Percentiles rank a stretch among this genome's conserved stretches.
Evolutionary conservation across 2,329 filamentous ascomycete genomes (phyloP).

Genomic region (Aspergillus clavatus): DNA sequence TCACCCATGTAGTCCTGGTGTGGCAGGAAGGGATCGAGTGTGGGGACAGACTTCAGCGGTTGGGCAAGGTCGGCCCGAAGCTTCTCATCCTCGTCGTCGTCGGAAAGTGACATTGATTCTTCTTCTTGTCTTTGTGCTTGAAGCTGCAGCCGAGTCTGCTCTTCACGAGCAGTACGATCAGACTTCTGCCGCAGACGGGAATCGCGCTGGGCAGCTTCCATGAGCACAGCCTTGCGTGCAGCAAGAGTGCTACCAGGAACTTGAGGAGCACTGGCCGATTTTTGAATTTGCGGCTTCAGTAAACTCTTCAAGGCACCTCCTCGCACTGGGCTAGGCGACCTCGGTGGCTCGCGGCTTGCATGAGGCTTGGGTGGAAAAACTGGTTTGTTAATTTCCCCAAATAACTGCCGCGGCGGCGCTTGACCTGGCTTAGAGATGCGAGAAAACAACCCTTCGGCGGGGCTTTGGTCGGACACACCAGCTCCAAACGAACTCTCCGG

Average conservation of each 20-base stretch:
- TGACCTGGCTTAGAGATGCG: conserved; percentile 30
- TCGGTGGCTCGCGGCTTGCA: conserved; percentile 31
- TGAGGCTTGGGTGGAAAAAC: conserved; percentile 33
- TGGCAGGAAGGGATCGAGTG: conserved; percentile 46
- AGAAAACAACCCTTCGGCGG: conserved; percentile 39
- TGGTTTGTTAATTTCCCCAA: conserved; percentile 43
- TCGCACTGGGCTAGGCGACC: conserved; percentile 47
- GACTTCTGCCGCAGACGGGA: conserved; percentile 19
- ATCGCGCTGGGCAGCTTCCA: conserved; percentile 29
- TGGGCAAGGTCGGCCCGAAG: conserved; percentile 42
- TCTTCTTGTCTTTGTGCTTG: conserved; percentile 29
- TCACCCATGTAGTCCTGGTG: conserved; percentile 44
- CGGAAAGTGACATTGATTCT: conserved; percentile 35
- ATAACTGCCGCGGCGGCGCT: conserved; percentile 32
- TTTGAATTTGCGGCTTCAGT: conserved; percentile 29
- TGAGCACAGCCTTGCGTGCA: conserved; percentile 37
- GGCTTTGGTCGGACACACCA: conserved; percentile 31
- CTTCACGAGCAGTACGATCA: conserved; percentile 23
- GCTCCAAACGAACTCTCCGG: conserved; percentile 43
- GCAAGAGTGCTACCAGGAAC: conserved; percentile 36
- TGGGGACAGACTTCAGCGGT: conserved; percentile 40
- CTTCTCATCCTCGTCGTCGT: conserved; percentile 47
- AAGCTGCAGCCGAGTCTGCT: conserved; percentile 26
- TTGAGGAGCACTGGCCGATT: conserved; percentile 37
- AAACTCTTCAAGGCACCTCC: conserved; percentile 22